Percentiles rank a stretch among this genome's conserved stretches.
phyloP scores from a whole-genome alignment of 2,329 filamentous ascomycete species.

The Trichoderma sp. region DNA sequence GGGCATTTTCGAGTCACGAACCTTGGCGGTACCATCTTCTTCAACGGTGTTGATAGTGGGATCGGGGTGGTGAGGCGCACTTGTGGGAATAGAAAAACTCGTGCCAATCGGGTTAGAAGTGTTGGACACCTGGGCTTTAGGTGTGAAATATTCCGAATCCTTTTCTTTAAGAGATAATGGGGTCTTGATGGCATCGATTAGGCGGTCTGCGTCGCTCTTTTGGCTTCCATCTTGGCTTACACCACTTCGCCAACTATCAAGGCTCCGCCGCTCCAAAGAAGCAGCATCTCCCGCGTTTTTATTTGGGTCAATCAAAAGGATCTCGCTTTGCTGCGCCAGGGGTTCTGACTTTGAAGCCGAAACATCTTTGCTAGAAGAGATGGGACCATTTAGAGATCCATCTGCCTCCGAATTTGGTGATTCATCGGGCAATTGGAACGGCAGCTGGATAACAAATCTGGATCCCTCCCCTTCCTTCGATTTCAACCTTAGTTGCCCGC shows the following conservation, averaged over 20 bases:
- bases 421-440: slow-evolving; percentile 62
- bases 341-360: slow-evolving; percentile 29
- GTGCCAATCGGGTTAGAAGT: not conserved
- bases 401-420: slow-evolving; percentile 26
- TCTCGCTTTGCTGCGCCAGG: slow-evolving; percentile 48
- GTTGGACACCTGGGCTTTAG: slow-evolving; percentile 20
- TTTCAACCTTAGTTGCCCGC: slow-evolving; percentile 79
- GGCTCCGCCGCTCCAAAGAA: slow-evolving; percentile 23
- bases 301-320: slow-evolving; percentile 58
- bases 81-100: not conserved
- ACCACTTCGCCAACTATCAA: slow-evolving; percentile 34
- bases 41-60: not conserved
- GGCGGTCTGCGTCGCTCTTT: slow-evolving; percentile 63
- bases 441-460: slow-evolving; percentile 75
- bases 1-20: slow-evolving; percentile 46
- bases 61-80: not conserved
- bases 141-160: slow-evolving; percentile 35
- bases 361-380: slow-evolving; percentile 19
- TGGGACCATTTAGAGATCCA: slow-evolving; percentile 6
- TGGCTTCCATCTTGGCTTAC: slow-evolving; percentile 49
- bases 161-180: slow-evolving; percentile 46
- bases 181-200: slow-evolving; percentile 70
- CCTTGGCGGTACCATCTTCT: slow-evolving; percentile 36
- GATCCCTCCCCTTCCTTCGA: slow-evolving; percentile 82
- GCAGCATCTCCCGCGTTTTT: slow-evolving; percentile 27